Conservation (phyloP, 2,329 filamentous ascomycete species). For the Fusarium udum region DNA sequence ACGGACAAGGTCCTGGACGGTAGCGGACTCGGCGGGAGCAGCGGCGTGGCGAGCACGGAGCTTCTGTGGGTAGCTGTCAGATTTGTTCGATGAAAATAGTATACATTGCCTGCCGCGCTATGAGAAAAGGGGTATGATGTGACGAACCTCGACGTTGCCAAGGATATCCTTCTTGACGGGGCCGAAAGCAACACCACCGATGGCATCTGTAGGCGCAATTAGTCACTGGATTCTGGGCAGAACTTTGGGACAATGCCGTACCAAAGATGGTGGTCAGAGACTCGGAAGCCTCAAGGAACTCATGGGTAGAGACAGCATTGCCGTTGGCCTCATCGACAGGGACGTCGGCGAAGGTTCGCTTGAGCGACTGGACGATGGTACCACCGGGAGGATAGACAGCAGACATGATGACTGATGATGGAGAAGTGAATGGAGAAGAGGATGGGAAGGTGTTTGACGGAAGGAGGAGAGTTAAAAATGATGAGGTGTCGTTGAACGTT, state of each 20-base stretch:
- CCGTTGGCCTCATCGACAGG: constrained; percentile 76
- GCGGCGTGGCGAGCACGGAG: constrained; percentile 83
- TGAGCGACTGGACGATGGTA: constrained; percentile 88
- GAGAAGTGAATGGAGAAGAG: constrained; percentile 6
- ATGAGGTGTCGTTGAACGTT: constrained; percentile 34
- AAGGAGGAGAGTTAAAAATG: constrained; percentile 26
- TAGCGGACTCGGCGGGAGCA: constrained; percentile 80
- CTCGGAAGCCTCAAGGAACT: constrained; percentile 93
- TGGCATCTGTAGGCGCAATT: constrained; percentile 59
- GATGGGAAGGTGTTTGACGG: constrained; percentile 9
- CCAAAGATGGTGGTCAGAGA: constrained; percentile 88
- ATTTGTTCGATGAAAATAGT: background rate
- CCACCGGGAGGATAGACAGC: constrained; percentile 67
- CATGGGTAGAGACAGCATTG: constrained; percentile 81
- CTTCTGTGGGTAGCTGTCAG: constrained; percentile 69
- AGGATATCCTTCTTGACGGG: constrained; percentile 92
- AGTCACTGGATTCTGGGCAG: background rate
- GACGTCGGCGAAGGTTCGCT: constrained; percentile 85
- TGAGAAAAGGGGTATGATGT: background rate
- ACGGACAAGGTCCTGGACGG: constrained; percentile 82
- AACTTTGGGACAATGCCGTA: constrained; percentile 48
- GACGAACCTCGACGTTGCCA: constrained; percentile 85
- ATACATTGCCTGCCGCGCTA: background rate
- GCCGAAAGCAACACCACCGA: constrained; percentile 80
- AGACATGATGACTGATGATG: constrained; percentile 58